Base-by-base conservation (phyloP, 352 stramenopile species). In the Plasmopara muralis region DNA sequence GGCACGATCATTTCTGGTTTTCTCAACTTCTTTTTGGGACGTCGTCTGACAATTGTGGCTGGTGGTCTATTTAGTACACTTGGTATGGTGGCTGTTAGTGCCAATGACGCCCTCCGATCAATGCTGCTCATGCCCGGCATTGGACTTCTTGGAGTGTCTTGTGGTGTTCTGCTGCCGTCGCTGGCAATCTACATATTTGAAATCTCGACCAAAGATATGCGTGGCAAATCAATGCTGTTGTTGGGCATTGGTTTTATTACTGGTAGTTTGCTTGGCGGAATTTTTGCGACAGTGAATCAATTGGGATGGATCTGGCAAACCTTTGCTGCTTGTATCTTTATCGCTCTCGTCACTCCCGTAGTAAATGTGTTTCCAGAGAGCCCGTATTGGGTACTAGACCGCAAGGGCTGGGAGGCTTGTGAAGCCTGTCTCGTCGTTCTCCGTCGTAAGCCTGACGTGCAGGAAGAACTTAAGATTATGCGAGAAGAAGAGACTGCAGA, bases 241-340 rank as follows among this genome's bases (percentile, higher is more conserved):
- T 57, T 91, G 4, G 75, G 76, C 20, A 60, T 81, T 9, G 80
- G 80, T 10, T 85, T 87, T 42, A 68, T 87, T 25, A 41, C 59
- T n/a, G 80, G 80, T 30, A 76, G 55, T n/a, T 54, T 91, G 31
- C 41, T 79, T n/a, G 64, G 68, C 9, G 66, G 57, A 0, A 70
- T 77, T 41, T 90, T 84, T 39, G 66, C 66, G 18, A 74, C 72
- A 0, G 61, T 83, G 14, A 74, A 82, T 47, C 65, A 83, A 49
- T 52, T 90, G 28, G 79, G 77, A 13, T 90, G 79, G 79, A 74
- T 90, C 42, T 90, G 79, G 79, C 79, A 90, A 47, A 67, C 57
- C 6, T 90, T 90, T 51, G 71, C 50, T 5, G 74, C 74, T 10
- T 79, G 67, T 6, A 65, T 87, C 7, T 61, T 90, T n/a, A 74